A percentile compares a stretch with the other conserved stretches of the same genome.
Conservation (phyloP, 768 basidiomycete species). For the Pleurotus salmoneostramineus region DNA sequence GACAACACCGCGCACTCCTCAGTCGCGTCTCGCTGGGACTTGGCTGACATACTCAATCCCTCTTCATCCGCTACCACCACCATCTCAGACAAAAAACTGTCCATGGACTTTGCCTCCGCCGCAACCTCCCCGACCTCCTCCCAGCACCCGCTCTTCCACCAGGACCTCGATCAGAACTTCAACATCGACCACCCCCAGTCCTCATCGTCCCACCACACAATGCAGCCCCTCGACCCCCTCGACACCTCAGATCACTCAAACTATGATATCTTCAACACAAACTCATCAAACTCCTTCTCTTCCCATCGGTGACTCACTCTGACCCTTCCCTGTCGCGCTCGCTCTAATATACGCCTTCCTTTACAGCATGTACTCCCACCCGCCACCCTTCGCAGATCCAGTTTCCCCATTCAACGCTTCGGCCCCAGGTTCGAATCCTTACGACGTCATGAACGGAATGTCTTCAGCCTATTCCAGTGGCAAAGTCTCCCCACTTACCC, state of each 20-base stretch:
- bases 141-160: constrained; percentile 49
- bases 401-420: constrained; percentile 53
- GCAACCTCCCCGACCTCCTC: constrained; percentile 21
- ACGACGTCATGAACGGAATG: constrained; percentile 62
- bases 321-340: constrained; percentile 46
- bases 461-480: constrained; percentile 63
- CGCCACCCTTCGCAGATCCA: constrained; percentile 54
- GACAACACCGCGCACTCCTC: constrained; percentile 26
- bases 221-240: constrained; percentile 46
- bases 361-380: constrained; percentile 56
- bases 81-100: constrained; percentile 35
- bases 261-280: constrained; percentile 62
- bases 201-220: constrained; percentile 30
- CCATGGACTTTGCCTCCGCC: constrained; percentile 47
- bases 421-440: constrained; percentile 39
- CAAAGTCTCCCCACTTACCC: constrained; percentile 74
- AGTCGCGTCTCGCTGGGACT: constrained; percentile 36
- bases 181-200: constrained; percentile 31
- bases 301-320: constrained; percentile 66
- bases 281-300: constrained; percentile 35
- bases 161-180: constrained; percentile 58
- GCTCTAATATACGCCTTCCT: constrained; percentile 19
- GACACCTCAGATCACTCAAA: constrained; percentile 50
- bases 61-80: constrained; percentile 12
- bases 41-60: constrained; percentile 43